Percentiles rank a stretch among this genome's conserved stretches.
Evolutionary conservation across 495 filamentous ascomycete genomes (phyloP).

Genomic region (Aspergillus sclerotiicarbonarius): DNA sequence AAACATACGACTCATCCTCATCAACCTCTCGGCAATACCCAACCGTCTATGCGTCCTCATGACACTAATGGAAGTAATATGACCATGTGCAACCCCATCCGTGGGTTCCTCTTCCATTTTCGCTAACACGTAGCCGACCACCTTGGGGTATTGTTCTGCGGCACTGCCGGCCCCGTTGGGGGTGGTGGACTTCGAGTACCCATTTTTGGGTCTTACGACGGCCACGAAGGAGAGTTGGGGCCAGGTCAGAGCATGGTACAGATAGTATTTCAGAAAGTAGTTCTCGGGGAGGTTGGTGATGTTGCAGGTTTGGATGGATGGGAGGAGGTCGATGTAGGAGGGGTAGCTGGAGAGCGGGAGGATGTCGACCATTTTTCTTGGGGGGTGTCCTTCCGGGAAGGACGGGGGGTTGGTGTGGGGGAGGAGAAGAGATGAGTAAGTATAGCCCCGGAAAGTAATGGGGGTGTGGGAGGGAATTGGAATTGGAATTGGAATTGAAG

Average conservation of each 20-base stretch:
- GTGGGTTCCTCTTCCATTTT: slow-evolving; percentile 99
- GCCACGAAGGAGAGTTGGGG: slow-evolving; percentile 95
- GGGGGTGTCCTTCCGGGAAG: background rate
- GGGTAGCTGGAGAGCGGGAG: slow-evolving; percentile 49
- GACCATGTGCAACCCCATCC: slow-evolving; percentile 89
- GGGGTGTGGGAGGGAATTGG: no score
- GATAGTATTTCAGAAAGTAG: slow-evolving; percentile 99
- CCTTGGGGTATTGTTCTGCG: slow-evolving; percentile 85
- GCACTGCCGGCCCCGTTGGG: slow-evolving; percentile 28
- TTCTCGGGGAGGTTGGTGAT: slow-evolving; percentile 99
- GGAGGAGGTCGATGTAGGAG: slow-evolving; percentile 60
- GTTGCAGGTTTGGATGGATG: slow-evolving; percentile 97
- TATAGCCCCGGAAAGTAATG: no score
- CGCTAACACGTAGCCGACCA: slow-evolving; percentile 97
- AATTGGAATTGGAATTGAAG: no score
- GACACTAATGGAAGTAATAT: slow-evolving; percentile 92
- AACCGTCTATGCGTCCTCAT: slow-evolving; percentile 93
- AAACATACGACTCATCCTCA: slow-evolving; percentile 88
- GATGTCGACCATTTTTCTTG: slow-evolving; percentile 55
- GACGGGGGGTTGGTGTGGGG: no score
- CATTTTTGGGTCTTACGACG: slow-evolving; percentile 77
- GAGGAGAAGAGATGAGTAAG: no score
- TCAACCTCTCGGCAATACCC: slow-evolving; percentile 93
- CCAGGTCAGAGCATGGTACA: slow-evolving; percentile 98
- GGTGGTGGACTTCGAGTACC: slow-evolving; percentile 32